Conservation (phyloP, 306 rosid genomes). For the Casuarina glauca region DNA sequence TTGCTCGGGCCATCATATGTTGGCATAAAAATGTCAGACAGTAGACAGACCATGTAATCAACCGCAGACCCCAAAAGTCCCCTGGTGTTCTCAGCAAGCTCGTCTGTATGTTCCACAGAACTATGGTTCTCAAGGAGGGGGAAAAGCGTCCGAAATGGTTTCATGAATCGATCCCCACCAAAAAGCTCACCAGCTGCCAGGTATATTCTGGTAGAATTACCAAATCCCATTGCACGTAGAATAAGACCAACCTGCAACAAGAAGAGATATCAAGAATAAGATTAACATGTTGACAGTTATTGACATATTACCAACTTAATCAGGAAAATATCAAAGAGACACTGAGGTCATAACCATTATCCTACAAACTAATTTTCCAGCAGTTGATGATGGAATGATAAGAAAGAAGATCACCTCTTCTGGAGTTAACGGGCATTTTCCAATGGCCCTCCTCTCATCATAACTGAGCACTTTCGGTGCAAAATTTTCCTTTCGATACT, state of each 20-base stretch:
- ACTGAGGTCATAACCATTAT: background rate
- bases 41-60: slow-evolving; percentile 98
- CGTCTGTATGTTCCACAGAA: slow-evolving; percentile 76
- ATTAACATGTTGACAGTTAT: background rate
- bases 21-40: slow-evolving; percentile 97
- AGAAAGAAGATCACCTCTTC: slow-evolving; percentile 74
- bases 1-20: slow-evolving; percentile 99
- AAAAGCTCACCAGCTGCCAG: slow-evolving; percentile 87
- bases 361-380: background rate
- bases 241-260: slow-evolving; percentile 82
- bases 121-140: slow-evolving; percentile 81
- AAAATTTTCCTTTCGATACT: slow-evolving; percentile 82
- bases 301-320: background rate
- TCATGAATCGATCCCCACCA: slow-evolving; percentile 91
- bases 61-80: slow-evolving; percentile 97
- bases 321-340: background rate
- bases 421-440: slow-evolving; percentile 96
- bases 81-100: slow-evolving; percentile 70
- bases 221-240: slow-evolving; percentile 56
- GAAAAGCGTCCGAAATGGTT: slow-evolving; percentile 75
- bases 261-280: background rate
- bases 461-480: slow-evolving; percentile 81
- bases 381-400: slow-evolving; percentile 12
- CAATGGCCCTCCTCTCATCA: slow-evolving; percentile 89
- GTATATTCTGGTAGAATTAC: slow-evolving; percentile 57